Evolutionary conservation across 2,329 filamentous ascomycete species (phyloP).

Genomic region (Paradendryphiella salina): DNA sequence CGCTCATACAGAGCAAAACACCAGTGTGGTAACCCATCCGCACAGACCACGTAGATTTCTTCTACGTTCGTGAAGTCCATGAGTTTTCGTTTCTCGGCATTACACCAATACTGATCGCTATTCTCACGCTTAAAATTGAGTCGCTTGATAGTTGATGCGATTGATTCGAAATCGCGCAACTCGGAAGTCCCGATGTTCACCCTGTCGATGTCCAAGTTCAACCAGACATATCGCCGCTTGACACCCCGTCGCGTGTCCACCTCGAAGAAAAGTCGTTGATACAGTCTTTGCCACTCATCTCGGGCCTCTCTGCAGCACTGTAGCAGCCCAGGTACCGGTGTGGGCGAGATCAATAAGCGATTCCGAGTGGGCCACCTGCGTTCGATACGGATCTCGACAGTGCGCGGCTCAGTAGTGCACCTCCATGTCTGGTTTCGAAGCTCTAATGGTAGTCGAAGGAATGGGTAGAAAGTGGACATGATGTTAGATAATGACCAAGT

Average conservation of each 20-base stretch:
- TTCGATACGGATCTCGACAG: conserved; percentile 14
- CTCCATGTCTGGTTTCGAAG: conserved; percentile 21
- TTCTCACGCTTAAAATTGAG: conserved; percentile 7
- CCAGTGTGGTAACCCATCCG: conserved; percentile 9
- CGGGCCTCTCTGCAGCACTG: conserved; percentile 16
- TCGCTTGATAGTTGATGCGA: conserved; percentile 8
- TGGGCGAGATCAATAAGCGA: conserved; percentile 6
- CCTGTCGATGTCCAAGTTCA: conserved; percentile 12
- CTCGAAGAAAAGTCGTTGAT: conserved; percentile 57
- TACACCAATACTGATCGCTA: neutral
- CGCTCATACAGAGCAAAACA: neutral
- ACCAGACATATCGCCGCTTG: conserved; percentile 9
- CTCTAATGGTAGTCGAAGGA: conserved; percentile 15
- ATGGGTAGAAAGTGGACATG: conserved; percentile 19
- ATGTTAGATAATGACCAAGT: neutral
- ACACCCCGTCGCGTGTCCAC: too few relatives aligned
- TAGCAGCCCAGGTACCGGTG: conserved; percentile 8
- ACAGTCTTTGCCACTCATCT: conserved; percentile 8
- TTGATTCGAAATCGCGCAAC: neutral
- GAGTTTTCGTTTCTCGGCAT: neutral
- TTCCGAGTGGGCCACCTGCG: neutral
- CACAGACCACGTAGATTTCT: conserved; percentile 12
- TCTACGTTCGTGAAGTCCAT: neutral
- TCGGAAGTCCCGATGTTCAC: conserved; percentile 1
- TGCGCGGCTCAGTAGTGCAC: conserved; percentile 15